phyloP scores from a whole-genome alignment of 2,329 filamentous ascomycete genomes.

The Aspergillus novoparasiticus region DNA sequence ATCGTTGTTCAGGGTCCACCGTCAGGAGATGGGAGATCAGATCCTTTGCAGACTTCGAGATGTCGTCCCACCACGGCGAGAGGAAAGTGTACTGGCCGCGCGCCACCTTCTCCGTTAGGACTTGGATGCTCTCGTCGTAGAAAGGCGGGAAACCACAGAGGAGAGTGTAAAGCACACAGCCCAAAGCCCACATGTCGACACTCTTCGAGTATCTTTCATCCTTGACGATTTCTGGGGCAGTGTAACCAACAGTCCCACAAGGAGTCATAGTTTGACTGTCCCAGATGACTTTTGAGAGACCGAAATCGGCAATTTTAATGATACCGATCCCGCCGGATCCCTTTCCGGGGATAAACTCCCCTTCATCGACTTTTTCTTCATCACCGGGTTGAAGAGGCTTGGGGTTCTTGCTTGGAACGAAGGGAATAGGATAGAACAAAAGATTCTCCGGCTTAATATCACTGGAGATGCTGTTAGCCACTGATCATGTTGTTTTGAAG shows the following conservation, averaged over 20 bases:
- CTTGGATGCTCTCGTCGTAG: slow-evolving; percentile 97
- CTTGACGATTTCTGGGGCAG: slow-evolving; percentile 97
- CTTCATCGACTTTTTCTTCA: slow-evolving; percentile 96
- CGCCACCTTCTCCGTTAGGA: slow-evolving; percentile 95
- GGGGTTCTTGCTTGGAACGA: slow-evolving; percentile 76
- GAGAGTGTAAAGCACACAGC: slow-evolving; percentile 94
- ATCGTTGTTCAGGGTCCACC: slow-evolving; percentile 93
- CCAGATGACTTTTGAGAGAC: slow-evolving; percentile 97
- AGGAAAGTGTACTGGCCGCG: slow-evolving; percentile 96
- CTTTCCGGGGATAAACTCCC: slow-evolving; percentile 80
- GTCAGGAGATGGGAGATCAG: slow-evolving; percentile 90
- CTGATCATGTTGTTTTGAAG: background rate
- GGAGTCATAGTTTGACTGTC: slow-evolving; percentile 98
- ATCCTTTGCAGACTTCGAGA: slow-evolving; percentile 92
- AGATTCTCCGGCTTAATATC: slow-evolving; percentile 96
- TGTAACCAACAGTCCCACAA: slow-evolving; percentile 98
- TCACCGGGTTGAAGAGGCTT: slow-evolving; percentile 84
- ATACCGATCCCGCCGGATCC: slow-evolving; percentile 88
- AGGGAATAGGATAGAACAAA: slow-evolving; percentile 83
- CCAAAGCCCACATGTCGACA: slow-evolving; percentile 98
- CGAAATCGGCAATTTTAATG: slow-evolving; percentile 98
- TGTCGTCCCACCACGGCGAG: slow-evolving; percentile 99
- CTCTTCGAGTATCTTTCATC: slow-evolving; percentile 98
- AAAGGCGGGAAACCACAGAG: slow-evolving; percentile 98
- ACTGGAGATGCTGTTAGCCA: slow-evolving; percentile 19